Evolutionary conservation across 2,329 filamentous ascomycete genomes (phyloP).

Genomic region (Xylariaceae sp.): DNA sequence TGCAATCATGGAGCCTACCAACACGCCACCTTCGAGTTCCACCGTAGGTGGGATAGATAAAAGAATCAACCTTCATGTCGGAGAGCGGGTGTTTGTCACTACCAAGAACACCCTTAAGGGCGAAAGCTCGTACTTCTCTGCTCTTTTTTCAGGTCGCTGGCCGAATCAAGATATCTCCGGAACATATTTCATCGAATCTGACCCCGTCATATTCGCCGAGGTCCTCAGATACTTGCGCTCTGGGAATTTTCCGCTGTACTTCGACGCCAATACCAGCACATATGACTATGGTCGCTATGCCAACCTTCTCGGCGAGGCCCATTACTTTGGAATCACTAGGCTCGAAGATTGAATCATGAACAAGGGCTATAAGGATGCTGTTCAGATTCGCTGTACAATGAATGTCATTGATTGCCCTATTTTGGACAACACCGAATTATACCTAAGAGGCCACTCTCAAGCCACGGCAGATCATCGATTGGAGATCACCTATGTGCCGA

Average conservation of each 20-base stretch:
- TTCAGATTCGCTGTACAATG: not conserved
- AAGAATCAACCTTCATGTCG: not conserved
- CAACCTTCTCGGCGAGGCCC: not conserved
- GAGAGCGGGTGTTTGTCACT: not conserved
- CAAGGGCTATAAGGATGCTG: not conserved
- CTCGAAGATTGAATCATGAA: not conserved
- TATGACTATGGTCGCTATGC: not conserved
- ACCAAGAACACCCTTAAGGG: not conserved
- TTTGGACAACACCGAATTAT: too few relatives aligned
- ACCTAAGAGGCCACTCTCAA: too few relatives aligned
- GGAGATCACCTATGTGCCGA: too few relatives aligned
- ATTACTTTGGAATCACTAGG: not conserved
- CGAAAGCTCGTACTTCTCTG: not conserved
- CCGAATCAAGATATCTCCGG: not conserved
- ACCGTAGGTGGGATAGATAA: too few relatives aligned
- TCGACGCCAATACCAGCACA: not conserved
- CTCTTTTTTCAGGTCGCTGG: not conserved
- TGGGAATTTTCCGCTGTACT: not conserved
- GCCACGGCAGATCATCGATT: too few relatives aligned
- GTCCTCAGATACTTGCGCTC: not conserved
- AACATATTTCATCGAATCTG: not conserved
- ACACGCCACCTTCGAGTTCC: too few relatives aligned
- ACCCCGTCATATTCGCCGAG: not conserved
- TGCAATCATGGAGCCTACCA: too few relatives aligned
- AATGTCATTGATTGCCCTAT: too few relatives aligned